Percentiles rank a stretch among this genome's conserved stretches.
Evolutionary conservation across 2,329 filamentous ascomycete species (phyloP).

Genomic region (Claviceps sp.): DNA sequence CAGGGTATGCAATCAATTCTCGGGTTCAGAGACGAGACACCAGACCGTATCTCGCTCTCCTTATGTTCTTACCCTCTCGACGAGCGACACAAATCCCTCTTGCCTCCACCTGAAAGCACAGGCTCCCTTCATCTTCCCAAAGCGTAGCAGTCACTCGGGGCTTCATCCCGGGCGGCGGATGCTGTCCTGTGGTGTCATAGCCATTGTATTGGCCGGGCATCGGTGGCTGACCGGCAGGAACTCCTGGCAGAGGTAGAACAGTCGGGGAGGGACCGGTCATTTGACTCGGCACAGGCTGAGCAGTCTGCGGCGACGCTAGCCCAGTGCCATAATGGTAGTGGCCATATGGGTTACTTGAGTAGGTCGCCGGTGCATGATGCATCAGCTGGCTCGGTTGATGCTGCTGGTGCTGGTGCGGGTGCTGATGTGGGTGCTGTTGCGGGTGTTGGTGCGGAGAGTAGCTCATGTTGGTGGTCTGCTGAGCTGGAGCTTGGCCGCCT

Average conservation of each 20-base stretch:
- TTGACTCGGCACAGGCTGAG: slow-evolving; percentile 53
- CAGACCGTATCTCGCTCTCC: not conserved
- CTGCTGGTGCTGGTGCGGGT: slow-evolving; percentile 14
- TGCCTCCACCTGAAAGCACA: slow-evolving; percentile 96
- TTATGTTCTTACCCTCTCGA: slow-evolving; percentile 55
- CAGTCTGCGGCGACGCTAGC: slow-evolving; percentile 65
- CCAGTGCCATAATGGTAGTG: slow-evolving; percentile 67
- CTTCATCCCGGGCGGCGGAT: slow-evolving; percentile 89
- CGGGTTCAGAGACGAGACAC: no score
- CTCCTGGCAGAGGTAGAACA: slow-evolving; percentile 57
- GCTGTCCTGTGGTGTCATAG: slow-evolving; percentile 78
- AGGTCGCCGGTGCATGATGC: slow-evolving; percentile 58
- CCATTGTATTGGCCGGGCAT: slow-evolving; percentile 45
- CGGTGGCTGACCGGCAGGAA: slow-evolving; percentile 28
- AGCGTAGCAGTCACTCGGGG: slow-evolving; percentile 89
- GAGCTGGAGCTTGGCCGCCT: slow-evolving; percentile 58
- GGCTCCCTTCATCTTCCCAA: slow-evolving; percentile 95
- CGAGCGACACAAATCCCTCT: slow-evolving; percentile 91
- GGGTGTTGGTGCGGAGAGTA: slow-evolving; percentile 39
- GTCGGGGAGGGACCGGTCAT: slow-evolving; percentile 49
- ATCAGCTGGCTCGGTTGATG: slow-evolving; percentile 56
- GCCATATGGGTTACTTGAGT: slow-evolving; percentile 48
- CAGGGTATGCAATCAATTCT: no score
- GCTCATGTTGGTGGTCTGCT: slow-evolving; percentile 58
- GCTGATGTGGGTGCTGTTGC: no score